Conservation (phyloP, 805 yeast genomes). For the Millerago galiae region DNA sequence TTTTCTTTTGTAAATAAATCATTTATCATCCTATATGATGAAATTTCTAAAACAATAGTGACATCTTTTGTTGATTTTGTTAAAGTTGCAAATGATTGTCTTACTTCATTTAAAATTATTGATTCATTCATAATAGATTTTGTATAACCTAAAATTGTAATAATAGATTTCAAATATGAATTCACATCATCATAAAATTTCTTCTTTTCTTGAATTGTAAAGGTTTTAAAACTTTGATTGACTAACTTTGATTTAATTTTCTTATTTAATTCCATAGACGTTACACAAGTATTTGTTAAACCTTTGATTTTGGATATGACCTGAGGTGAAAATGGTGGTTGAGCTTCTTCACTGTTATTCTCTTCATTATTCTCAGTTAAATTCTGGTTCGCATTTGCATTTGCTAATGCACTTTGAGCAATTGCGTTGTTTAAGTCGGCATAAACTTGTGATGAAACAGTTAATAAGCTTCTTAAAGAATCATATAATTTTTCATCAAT, state of each 20-base stretch:
- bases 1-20: slow-evolving; percentile 13
- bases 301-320: slow-evolving; percentile 67
- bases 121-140: slow-evolving; percentile 77
- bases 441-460: slow-evolving; percentile 71
- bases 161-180: slow-evolving; percentile 72
- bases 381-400: slow-evolving; percentile 29
- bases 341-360: slow-evolving; percentile 15
- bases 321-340: slow-evolving; percentile 25
- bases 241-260: slow-evolving; percentile 51
- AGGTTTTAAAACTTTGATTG: slow-evolving; percentile 31
- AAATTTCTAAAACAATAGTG: slow-evolving; percentile 73
- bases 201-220: slow-evolving; percentile 45
- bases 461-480: slow-evolving; percentile 54
- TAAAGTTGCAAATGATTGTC: slow-evolving; percentile 72
- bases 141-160: slow-evolving; percentile 77
- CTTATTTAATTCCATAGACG: slow-evolving; percentile 78
- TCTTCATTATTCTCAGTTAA: slow-evolving; percentile 16
- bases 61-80: slow-evolving; percentile 90
- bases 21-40: slow-evolving; percentile 38
- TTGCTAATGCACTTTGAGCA: slow-evolving; percentile 53
- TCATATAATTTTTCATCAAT: slow-evolving; percentile 64
- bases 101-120: slow-evolving; percentile 70
- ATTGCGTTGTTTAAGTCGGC: slow-evolving; percentile 66
- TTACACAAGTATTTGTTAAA: slow-evolving; percentile 66
- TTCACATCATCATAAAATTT: slow-evolving; percentile 83